phyloP scores from a whole-genome alignment of 2,329 filamentous ascomycete species.

The Byssothecium circinans region DNA sequence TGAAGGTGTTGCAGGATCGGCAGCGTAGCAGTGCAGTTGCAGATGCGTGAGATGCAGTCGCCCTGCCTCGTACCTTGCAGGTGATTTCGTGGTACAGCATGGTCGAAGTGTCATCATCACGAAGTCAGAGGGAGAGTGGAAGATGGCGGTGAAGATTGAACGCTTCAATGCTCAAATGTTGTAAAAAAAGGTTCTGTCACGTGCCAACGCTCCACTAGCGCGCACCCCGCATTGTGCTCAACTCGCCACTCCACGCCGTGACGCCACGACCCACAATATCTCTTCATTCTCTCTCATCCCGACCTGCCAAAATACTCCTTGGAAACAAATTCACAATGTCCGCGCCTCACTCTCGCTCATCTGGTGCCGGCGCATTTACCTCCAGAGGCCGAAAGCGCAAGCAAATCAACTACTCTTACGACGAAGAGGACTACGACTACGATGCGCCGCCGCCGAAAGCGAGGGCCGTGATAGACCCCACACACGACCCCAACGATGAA shows the following conservation, averaged over 20 bases:
- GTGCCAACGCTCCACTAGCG: constrained; percentile 11
- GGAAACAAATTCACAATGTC: neutral
- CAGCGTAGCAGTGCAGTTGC: no score
- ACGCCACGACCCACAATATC: neutral
- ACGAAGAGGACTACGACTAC: constrained; percentile 5
- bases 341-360: neutral
- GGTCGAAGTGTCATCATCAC: no score
- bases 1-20: no score
- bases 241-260: constrained; percentile 1
- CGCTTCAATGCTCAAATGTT: no score
- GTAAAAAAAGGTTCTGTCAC: constrained; percentile 2
- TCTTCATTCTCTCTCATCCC: neutral
- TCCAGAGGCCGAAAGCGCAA: constrained; percentile 25
- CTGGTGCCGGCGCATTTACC: no score
- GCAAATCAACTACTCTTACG: constrained; percentile 11
- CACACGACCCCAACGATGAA: neutral
- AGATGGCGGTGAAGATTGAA: no score
- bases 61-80: no score
- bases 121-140: no score
- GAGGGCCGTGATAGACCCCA: constrained; percentile 1
- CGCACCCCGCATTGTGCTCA: constrained; percentile 1
- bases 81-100: no score
- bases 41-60: no score
- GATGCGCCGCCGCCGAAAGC: neutral
- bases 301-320: neutral